Evolutionary conservation across 768 basidiomycete genomes (phyloP), one percentile per base, ranked within the genome.

Genomic region (Lentinula aciculospora): DNA sequence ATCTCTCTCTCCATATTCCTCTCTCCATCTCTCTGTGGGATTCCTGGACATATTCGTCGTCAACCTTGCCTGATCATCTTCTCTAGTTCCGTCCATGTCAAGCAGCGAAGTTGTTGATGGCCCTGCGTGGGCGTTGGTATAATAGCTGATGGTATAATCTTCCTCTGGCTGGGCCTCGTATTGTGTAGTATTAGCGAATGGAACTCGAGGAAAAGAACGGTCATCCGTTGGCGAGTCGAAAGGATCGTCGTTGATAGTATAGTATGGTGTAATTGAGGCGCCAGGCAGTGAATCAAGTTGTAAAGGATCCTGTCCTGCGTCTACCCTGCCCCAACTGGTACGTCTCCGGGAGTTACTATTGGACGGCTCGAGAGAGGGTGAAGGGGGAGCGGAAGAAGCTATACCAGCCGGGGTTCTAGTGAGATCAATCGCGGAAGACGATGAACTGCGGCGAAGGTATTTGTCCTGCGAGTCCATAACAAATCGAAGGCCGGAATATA

Each of bases 51-150:
- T 81, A 54, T 81, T 78, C 2, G 76, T 64, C 6, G 85, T 87
- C 58, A 89, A 71, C 62, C 74, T 80, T 0, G 78, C 77, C 60
- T 83, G 76, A 63, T 85, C 84, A 63, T 85, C 85, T 45, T 84
- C 84, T 56, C 74, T 70, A 50, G 75, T 71, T 32, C 74, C 75
- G 53, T 81, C 77, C 50, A 68, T 68, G 21, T 72, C 76, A 28
- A 71, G 69, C 25, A 89, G 72, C 1, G 84, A 81, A 3, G 78
- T 67, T 9, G 78, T 78, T 2, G 85, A 86, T 3, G 76, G 76
- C 1, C 77, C 79, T 1, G 76, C 70, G 48, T 77, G 76, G 17
- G 78, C 65, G 31, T 71, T 69, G 1, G 77, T 68, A 63, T 79
- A 83, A 15, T 72, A 60, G 60, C 73, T 57, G 60, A 69, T 32